Base-by-base conservation (phyloP, 345 rosid genomes). In the Cochlearia excelsa region DNA sequence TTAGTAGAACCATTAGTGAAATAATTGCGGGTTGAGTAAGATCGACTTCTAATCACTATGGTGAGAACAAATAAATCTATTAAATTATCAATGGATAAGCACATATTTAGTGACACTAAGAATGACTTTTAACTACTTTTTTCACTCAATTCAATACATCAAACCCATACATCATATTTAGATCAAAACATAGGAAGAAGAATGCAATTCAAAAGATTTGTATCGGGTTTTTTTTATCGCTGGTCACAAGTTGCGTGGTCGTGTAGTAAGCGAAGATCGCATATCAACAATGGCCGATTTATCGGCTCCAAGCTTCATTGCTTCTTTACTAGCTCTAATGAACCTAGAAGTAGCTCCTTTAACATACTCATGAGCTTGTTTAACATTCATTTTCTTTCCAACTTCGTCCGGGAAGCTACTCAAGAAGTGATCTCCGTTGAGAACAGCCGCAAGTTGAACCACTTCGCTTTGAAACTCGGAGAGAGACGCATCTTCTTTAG, bases 371-470 rank as follows among this genome's bases (percentile, higher is more conserved):
- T 83, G 85, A 69, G 94, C 99, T 77, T 83, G 82, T 76, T 76
- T 84, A 27, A 93, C 95, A 0, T 75, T 83, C 97, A 92, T 84
- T 69, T 83, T 86, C 83, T 81, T 82, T 56, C 87, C 71, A 81
- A 83, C 81, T 73, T 82, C 79, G 30, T 86, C 78, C 0, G 85
- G 95, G 74, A 80, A 93, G 70, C 94, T 89, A 81, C 88, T 86
- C 51, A 86, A 72, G 76, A 79, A 85, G 43, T 93, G 95, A 66
- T 93, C 99, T 0, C 97, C 99, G 0, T 82, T 89, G 3, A 92
- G 97, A 65, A 86, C 95, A 5, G 95, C 97, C 5, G 91, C 99
- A 46, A 93, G 77, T 52, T 93, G 99, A 71, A 93, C 99, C 2
- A 93, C 70, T 80, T 93, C 97, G 3, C 85, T 39, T 59, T 93